Evolutionary conservation across 495 filamentous ascomycete genomes (phyloP), one percentile per base, ranked within the genome.

Genomic region (Penicillium dipodomyicola): DNA sequence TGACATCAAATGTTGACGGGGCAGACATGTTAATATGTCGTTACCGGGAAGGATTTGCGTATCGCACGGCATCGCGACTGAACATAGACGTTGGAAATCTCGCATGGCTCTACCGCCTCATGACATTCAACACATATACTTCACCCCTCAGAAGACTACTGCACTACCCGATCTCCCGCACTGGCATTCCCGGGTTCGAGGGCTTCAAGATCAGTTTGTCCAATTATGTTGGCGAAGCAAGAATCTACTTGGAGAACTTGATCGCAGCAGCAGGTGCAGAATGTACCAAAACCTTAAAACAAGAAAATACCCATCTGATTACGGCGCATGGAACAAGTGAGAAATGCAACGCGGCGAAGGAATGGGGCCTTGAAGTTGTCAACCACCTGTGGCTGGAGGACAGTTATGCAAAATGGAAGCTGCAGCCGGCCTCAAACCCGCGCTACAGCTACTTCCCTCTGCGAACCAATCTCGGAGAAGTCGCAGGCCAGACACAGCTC

Each of bases 351-450:
- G 94, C 94, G 0, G 94, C 94, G 0, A 82, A 80, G 61, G 95
- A 97, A 69, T 99, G 94, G 94, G 86, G 87, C 32, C 85, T 97
- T 29, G 72, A 93, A 42, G 86, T 95, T 58, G 78, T 95, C 53
- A 99, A 99, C 67, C 93, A 97, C 64, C 78, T 99, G 1, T 99
- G 94, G 94, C 81, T 99, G 44, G 94, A 99, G 68, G 95, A 99
- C 61, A 92, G 91, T 70, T 99, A 97, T 67, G 90, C 92, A 6
- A 88, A 86, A 65, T 96, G 91, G 78, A 76, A 87, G 64, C 69
- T 85, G 39, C 86, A 88, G 63, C 78, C 79, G 1, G 64, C 91
- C 4, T 83, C 86, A 2, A 80, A 89, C 55, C 75, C 79, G 1
- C 84, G 85, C 49, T 97, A 96, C 65, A 88, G 77, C 1, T 80